Conservation (phyloP, 75 land plant species). For the Cunninghamia lanceolata region DNA sequence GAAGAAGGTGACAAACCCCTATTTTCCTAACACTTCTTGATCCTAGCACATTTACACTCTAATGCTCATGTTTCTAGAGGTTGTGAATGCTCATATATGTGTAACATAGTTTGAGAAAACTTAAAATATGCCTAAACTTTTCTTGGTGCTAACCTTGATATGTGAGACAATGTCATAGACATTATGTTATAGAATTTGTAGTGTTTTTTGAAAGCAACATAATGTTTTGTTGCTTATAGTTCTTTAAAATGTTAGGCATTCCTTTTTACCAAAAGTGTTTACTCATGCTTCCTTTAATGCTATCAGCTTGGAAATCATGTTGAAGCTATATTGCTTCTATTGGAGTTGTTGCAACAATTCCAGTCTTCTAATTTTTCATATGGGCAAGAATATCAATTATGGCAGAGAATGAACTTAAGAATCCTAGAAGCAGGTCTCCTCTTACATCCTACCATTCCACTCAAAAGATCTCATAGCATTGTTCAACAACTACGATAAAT, state of each 20-base stretch:
- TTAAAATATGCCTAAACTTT: not conserved
- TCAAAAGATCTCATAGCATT: slow-evolving; percentile 39
- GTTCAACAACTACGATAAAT: slow-evolving; percentile 56
- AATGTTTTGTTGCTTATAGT: not conserved
- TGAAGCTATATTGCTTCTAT: slow-evolving; percentile 70
- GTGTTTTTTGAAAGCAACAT: not conserved
- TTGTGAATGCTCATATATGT: not conserved
- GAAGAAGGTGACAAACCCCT: too few relatives aligned
- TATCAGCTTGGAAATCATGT: slow-evolving; percentile 65
- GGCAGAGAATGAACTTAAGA: slow-evolving; percentile 65
- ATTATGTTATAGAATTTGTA: not conserved
- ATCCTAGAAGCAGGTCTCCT: slow-evolving; percentile 88
- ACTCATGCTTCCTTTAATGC: not conserved
- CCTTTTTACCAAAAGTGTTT: not conserved
- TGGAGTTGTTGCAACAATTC: slow-evolving; percentile 90
- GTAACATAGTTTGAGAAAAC: not conserved
- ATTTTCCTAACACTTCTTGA: not conserved
- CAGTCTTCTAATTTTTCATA: slow-evolving; percentile 68
- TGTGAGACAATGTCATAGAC: not conserved
- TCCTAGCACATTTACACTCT: not conserved
- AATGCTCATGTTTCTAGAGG: not conserved
- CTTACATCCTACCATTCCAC: slow-evolving; percentile 57
- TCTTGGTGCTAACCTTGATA: not conserved
- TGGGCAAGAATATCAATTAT: slow-evolving; percentile 64
- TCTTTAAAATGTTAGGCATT: too few relatives aligned